Conservation (phyloP, 176 grass and related monocot genomes). For the Eleusine indica region DNA sequence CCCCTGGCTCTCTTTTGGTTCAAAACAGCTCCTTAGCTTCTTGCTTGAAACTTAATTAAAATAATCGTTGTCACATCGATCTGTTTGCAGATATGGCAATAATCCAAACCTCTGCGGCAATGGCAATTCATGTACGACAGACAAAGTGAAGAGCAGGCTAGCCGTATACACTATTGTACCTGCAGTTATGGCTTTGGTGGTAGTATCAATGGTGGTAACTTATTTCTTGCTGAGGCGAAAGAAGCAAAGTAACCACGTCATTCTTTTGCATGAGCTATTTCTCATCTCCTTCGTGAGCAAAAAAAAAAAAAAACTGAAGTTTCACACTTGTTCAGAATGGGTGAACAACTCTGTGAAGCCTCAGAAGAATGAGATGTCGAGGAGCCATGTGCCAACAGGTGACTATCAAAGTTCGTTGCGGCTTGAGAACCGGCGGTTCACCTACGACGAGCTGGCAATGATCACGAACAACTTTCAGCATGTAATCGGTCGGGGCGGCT, state of each 20-base stretch:
- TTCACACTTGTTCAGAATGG: too few species aligned
- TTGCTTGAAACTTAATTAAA: not conserved
- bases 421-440: conserved; percentile 59
- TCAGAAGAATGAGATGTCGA: not conserved
- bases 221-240: conserved; percentile 13
- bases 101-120: conserved; percentile 47
- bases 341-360: conserved; percentile 28
- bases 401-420: conserved; percentile 8
- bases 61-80: not conserved
- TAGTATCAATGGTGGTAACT: not conserved
- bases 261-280: not conserved
- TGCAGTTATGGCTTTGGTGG: conserved; percentile 13
- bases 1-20: too few species aligned
- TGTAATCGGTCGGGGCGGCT: conserved; percentile 51
- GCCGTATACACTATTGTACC: conserved; percentile 29
- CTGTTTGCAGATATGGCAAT: conserved; percentile 24
- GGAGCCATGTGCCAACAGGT: not conserved
- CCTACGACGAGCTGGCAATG: conserved; percentile 41
- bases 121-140: conserved; percentile 25
- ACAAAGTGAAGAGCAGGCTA: conserved; percentile 37
- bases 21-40: not conserved
- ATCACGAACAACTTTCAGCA: conserved; percentile 54
- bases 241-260: conserved; percentile 23
- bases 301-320: too few species aligned
- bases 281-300: not conserved